Evolutionary conservation across 176 grass and related monocot species (phyloP).

Genomic region (Dactylis glomerata): DNA sequence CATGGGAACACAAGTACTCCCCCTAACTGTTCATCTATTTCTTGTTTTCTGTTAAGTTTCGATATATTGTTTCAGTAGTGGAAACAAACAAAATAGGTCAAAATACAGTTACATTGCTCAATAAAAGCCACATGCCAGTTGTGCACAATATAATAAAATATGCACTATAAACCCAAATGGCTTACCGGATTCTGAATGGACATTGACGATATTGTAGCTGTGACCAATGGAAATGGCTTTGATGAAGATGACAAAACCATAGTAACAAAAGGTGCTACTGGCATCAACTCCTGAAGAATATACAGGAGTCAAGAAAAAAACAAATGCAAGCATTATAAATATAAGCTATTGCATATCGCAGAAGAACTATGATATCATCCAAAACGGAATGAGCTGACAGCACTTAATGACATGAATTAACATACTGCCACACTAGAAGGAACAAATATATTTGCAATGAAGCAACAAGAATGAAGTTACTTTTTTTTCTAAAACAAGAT

Average conservation of each 20-base stretch:
- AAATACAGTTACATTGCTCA: neutral
- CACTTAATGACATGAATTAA: too few species aligned
- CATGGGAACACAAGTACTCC: neutral
- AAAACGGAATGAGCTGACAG: too few species aligned
- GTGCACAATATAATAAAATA: neutral
- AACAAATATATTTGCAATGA: slow-evolving; percentile 18
- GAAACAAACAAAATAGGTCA: neutral
- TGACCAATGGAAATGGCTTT: slow-evolving; percentile 78
- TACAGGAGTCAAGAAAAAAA: slow-evolving; percentile 19
- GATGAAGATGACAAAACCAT: slow-evolving; percentile 65
- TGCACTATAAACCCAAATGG: neutral
- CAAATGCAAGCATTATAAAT: neutral
- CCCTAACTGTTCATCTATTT: neutral
- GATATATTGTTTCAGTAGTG: neutral
- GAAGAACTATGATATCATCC: neutral
- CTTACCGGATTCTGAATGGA: slow-evolving; percentile 64
- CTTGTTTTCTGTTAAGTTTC: neutral
- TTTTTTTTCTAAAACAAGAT: neutral
- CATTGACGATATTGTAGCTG: slow-evolving; percentile 53
- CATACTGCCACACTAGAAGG: too few species aligned
- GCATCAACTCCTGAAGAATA: slow-evolving; percentile 61
- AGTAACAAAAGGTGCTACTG: slow-evolving; percentile 65
- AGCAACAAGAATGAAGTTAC: neutral
- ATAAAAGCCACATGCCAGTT: neutral
- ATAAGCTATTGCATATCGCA: neutral